phyloP scores from a whole-genome alignment of 768 basidiomycete species.

The Collybia nuda region DNA sequence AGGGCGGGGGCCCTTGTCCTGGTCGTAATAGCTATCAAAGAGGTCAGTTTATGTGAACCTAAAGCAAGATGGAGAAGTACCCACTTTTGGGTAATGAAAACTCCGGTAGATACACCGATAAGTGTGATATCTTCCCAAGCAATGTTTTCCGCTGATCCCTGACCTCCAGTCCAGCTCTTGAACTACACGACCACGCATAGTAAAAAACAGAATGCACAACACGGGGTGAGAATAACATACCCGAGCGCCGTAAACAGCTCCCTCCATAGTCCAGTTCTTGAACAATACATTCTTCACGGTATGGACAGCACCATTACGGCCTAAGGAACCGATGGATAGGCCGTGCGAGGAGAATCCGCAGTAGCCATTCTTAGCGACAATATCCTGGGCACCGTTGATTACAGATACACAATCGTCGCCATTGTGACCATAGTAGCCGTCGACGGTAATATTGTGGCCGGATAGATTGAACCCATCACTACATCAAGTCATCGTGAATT shows the following conservation, averaged over 20 bases:
- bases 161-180: conserved; percentile 50
- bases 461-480: conserved; percentile 36
- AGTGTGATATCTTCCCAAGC: conserved; percentile 46
- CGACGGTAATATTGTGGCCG: conserved; percentile 38
- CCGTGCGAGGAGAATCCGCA: conserved; percentile 50
- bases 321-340: conserved; percentile 46
- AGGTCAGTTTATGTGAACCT: not conserved
- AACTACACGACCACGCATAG: conserved; percentile 26
- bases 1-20: conserved; percentile 37
- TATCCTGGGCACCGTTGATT: conserved; percentile 42
- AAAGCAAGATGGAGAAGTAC: conserved; percentile 1
- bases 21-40: conserved; percentile 46
- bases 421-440: conserved; percentile 43
- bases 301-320: conserved; percentile 35
- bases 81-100: conserved; percentile 47
- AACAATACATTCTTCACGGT: conserved; percentile 44
- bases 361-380: conserved; percentile 43
- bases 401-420: conserved; percentile 52
- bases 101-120: conserved; percentile 42
- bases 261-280: conserved; percentile 49
- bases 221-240: conserved; percentile 17
- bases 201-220: not conserved
- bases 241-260: conserved; percentile 46
- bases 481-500: not conserved
- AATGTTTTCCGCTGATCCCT: conserved; percentile 45